Conservation (phyloP, 2,329 filamentous ascomycete genomes). For the Sporothrix sp. region DNA sequence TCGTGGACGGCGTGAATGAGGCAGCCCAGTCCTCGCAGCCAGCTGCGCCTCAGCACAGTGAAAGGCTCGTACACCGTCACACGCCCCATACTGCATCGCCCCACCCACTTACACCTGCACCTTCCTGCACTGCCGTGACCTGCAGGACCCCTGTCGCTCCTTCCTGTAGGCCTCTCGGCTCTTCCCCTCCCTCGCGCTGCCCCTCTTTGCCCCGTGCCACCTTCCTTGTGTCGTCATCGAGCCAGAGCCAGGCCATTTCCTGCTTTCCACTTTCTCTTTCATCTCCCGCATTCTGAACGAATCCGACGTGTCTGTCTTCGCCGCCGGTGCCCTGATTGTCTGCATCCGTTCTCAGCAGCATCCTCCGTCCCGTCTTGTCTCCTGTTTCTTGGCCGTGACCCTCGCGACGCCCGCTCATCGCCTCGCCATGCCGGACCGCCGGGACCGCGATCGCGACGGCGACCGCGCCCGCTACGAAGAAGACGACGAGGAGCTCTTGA, state of each 20-base stretch:
- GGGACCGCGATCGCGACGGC: slow-evolving; percentile 29
- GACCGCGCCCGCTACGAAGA: slow-evolving; percentile 42
- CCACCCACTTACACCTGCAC: neutral
- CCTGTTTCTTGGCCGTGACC: no score
- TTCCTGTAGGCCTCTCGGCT: neutral
- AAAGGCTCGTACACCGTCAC: neutral
- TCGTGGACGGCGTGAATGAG: no score
- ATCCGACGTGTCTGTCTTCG: no score
- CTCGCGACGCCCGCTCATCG: no score
- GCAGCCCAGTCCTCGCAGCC: no score
- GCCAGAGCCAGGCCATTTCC: neutral
- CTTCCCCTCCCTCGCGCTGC: slow-evolving; percentile 1
- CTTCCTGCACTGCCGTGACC: neutral
- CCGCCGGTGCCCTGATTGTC: no score
- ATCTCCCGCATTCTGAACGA: neutral
- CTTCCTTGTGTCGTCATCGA: slow-evolving; percentile 11
- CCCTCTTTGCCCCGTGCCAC: slow-evolving; percentile 5
- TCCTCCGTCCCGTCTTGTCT: neutral
- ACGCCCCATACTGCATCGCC: neutral
- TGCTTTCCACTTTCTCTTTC: neutral
- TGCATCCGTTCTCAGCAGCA: no score
- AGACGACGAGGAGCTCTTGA: slow-evolving; percentile 37
- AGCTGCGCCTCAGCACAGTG: neutral
- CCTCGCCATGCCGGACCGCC: no score
- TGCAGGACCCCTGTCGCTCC: slow-evolving; percentile 1